Evolutionary conservation across 75 land plant species (phyloP).

Genomic region (Cupressus sempervirens): DNA sequence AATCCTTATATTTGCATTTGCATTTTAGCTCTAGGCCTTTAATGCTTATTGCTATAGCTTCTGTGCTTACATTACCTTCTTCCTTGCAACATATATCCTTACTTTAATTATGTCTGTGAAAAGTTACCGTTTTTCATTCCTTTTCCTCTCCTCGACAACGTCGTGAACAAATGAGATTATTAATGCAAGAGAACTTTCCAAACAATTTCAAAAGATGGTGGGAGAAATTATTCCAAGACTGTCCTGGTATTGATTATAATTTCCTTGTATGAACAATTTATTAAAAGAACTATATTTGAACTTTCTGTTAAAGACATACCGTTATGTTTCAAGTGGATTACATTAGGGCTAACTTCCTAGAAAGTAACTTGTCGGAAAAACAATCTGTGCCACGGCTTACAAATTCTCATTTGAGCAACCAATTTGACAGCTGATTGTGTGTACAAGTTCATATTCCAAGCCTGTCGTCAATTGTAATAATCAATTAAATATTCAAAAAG

Average conservation of each 20-base stretch:
- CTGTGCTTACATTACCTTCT: neutral
- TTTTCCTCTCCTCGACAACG: neutral
- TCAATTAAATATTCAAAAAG: neutral
- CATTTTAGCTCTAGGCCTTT: neutral
- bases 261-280: neutral
- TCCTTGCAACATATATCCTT: neutral
- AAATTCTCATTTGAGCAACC: neutral
- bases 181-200: neutral
- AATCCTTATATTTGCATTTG: neutral
- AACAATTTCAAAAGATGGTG: neutral
- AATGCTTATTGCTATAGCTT: neutral
- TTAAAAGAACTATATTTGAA: neutral
- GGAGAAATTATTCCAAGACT: neutral
- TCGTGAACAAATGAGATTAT: neutral
- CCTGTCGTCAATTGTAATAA: neutral
- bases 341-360: neutral
- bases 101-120: neutral
- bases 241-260: neutral
- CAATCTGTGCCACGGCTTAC: neutral
- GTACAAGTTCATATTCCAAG: neutral
- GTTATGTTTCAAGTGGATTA: neutral
- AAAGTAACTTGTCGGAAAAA: neutral
- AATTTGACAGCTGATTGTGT: neutral
- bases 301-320: slow-evolving; percentile 3
- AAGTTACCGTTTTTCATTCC: neutral